Conservation (phyloP, 139 green algal species). For the Raphidocelis subcapitata region DNA sequence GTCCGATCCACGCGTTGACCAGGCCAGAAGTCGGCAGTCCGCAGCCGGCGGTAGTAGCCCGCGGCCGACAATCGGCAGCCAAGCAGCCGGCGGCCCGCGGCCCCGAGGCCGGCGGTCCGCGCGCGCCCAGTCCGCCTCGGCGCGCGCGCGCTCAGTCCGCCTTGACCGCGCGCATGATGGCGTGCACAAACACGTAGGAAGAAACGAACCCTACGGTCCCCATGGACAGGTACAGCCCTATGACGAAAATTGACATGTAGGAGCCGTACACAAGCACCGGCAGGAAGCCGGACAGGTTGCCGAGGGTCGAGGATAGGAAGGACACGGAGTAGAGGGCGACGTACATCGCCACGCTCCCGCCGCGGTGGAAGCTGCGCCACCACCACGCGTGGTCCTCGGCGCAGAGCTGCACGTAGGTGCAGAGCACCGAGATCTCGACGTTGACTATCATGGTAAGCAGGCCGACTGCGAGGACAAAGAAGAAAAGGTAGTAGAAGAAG, state of each 20-base stretch:
- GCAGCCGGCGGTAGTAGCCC: too few species aligned
- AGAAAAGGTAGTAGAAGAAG: slow-evolving; percentile 97
- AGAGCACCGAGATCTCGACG: slow-evolving; percentile 81
- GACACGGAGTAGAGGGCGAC: slow-evolving; percentile 58
- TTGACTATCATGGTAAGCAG: slow-evolving; percentile 86
- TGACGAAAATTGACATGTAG: slow-evolving; percentile 83
- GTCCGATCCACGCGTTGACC: too few species aligned
- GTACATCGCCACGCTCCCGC: slow-evolving; percentile 74
- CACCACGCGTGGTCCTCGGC: slow-evolving; percentile 94
- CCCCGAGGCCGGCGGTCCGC: too few species aligned
- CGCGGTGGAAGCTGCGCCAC: slow-evolving; percentile 88
- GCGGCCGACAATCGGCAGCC: too few species aligned
- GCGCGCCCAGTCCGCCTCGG: too few species aligned
- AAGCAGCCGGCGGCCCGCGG: too few species aligned
- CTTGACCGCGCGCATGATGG: slow-evolving; percentile 64
- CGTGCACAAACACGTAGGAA: slow-evolving; percentile 47
- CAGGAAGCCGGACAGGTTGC: slow-evolving; percentile 68
- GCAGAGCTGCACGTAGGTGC: slow-evolving; percentile 90
- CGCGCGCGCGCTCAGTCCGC: slow-evolving; percentile 49
- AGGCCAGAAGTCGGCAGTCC: too few species aligned
- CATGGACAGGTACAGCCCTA: slow-evolving; percentile 79
- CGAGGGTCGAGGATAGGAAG: slow-evolving; percentile 75
- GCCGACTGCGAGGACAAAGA: slow-evolving; percentile 86
- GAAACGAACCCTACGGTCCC: slow-evolving; percentile 80
- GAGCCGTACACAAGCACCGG: slow-evolving; percentile 82